Evolutionary conservation across 2,329 filamentous ascomycete species (phyloP).

Genomic region (Colletotrichum sp.): DNA sequence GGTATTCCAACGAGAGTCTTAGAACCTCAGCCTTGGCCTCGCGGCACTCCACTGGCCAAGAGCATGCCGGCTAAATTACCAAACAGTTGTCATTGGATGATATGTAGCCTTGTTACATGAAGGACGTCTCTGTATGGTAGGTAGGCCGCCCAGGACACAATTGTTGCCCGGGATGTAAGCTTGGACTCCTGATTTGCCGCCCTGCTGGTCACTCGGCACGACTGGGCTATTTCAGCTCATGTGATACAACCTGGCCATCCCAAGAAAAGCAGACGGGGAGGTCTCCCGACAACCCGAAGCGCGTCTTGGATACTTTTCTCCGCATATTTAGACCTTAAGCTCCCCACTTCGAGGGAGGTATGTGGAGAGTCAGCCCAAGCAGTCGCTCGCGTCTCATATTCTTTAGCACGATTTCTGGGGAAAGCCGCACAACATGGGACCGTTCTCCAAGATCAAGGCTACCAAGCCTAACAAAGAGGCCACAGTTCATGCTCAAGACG

Average conservation of each 20-base stretch:
- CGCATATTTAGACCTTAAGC: not conserved
- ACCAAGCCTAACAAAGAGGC: slow-evolving; percentile 9
- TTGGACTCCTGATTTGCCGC: not conserved
- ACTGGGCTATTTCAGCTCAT: not conserved
- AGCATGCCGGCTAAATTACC: not conserved
- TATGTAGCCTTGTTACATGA: not conserved
- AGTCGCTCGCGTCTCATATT: not conserved
- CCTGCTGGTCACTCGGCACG: not conserved
- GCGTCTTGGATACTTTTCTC: not conserved
- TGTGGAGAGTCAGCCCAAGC: not conserved
- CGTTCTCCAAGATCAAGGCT: not conserved
- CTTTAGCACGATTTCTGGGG: fast-evolving
- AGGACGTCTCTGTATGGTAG: not conserved
- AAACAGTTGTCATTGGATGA: not conserved
- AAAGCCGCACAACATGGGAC: not conserved
- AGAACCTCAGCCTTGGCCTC: slow-evolving; percentile 4
- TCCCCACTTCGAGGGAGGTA: not conserved
- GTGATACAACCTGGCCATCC: not conserved
- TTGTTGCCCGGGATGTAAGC: not conserved
- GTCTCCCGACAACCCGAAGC: not conserved
- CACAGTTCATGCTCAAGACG: slow-evolving; percentile 40
- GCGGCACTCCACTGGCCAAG: slow-evolving; percentile 9
- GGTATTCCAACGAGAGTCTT: not conserved
- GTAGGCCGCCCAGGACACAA: not conserved
- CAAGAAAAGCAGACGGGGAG: not conserved